These are phyloP conservation scores for Dittrichia graveolens DNA, from an alignment of 129 eudicot genomes.

Conservation along the genomic window DNA sequence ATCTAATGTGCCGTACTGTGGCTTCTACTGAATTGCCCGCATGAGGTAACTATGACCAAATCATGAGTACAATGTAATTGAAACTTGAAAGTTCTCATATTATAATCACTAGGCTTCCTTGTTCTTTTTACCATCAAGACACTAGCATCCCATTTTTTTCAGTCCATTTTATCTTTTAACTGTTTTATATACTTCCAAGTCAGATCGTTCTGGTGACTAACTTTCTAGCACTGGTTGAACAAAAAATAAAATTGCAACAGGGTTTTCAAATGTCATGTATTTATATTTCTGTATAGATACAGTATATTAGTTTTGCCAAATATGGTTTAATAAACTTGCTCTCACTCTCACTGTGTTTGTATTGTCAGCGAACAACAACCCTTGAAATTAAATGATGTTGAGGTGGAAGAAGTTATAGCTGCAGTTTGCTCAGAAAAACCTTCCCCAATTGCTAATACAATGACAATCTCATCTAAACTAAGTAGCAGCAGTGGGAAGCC, in stretches of 20 bases:
- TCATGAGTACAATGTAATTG: background rate
- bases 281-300: background rate
- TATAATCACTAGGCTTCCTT: background rate
- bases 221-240: background rate
- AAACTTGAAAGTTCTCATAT: constrained; percentile 7
- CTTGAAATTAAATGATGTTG: constrained; percentile 66
- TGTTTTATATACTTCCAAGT: constrained; percentile 7
- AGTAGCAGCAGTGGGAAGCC: constrained; percentile 82
- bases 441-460: constrained; percentile 48
- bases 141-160: background rate
- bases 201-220: background rate
- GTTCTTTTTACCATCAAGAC: constrained; percentile 9
- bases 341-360: constrained; percentile 31
- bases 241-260: constrained; percentile 8
- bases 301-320: constrained; percentile 1
- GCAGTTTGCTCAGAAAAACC: constrained; percentile 88
- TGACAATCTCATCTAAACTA: constrained; percentile 74
- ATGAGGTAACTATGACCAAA: constrained; percentile 19
- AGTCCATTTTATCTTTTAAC: background rate
- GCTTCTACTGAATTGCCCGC: background rate
- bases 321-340: constrained; percentile 19
- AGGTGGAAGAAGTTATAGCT: constrained; percentile 90
- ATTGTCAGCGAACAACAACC: constrained; percentile 89
- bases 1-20: background rate
- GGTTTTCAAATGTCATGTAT: background rate